Evolutionary conservation across 768 basidiomycete species (phyloP).

Genomic region (Rhodotorula toruloides): DNA sequence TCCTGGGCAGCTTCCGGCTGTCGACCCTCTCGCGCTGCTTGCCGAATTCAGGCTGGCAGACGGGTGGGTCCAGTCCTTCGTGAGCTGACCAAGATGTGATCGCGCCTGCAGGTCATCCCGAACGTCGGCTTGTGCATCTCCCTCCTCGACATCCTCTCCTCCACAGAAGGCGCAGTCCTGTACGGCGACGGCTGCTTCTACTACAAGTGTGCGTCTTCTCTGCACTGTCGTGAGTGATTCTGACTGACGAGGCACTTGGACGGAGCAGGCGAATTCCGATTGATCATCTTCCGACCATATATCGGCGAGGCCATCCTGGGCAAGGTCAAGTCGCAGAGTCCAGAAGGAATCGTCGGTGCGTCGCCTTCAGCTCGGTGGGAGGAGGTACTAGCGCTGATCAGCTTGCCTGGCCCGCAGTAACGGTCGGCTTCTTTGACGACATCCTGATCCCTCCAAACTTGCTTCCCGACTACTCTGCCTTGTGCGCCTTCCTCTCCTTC

Average conservation of each 20-base stretch:
- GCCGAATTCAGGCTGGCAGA: too few species aligned
- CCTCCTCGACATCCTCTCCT: slow-evolving; percentile 77
- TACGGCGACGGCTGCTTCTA: slow-evolving; percentile 93
- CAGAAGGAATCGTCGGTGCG: slow-evolving; percentile 76
- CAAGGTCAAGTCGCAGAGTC: slow-evolving; percentile 78
- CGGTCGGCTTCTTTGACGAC: slow-evolving; percentile 85
- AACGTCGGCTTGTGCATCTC: slow-evolving; percentile 87
- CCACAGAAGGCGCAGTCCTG: slow-evolving; percentile 83
- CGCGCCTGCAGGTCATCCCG: slow-evolving; percentile 60
- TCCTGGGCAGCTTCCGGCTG: background rate
- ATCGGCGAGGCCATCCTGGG: slow-evolving; percentile 81
- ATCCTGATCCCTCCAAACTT: slow-evolving; percentile 74
- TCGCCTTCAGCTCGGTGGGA: too few species aligned
- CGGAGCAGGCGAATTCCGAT: slow-evolving; percentile 68
- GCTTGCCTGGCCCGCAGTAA: slow-evolving; percentile 13
- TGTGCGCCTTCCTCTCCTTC: slow-evolving; percentile 41
- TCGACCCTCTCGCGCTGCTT: too few species aligned
- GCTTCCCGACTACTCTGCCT: slow-evolving; percentile 64
- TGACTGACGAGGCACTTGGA: background rate
- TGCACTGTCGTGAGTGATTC: background rate
- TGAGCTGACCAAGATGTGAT: background rate
- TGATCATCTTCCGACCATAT: slow-evolving; percentile 89
- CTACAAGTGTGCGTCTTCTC: slow-evolving; percentile 66
- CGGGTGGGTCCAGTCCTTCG: too few species aligned
- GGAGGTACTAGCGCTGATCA: background rate